A percentile compares a stretch with the other conserved stretches of the same genome.
phyloP scores from a whole-genome alignment of 768 basidiomycete genomes.

The Macrolepiota dolichaula region DNA sequence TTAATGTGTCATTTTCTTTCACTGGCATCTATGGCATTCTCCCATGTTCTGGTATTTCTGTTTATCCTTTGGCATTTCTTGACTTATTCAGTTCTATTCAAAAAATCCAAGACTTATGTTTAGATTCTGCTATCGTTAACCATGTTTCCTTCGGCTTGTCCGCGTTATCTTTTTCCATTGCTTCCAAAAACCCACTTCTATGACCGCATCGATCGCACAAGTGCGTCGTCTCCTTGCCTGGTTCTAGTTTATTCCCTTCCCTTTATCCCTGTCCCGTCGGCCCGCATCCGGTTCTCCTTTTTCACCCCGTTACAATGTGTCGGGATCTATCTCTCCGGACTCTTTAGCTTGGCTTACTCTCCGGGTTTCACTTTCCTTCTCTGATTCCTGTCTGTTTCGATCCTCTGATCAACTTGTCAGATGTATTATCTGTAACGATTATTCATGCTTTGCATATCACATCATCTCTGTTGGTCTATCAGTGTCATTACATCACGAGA shows the following conservation, averaged over 20 bases:
- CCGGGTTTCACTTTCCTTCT: not conserved
- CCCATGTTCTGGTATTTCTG: slow-evolving; percentile 9
- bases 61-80: slow-evolving; percentile 1
- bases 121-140: not conserved
- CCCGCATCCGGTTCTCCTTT: not conserved
- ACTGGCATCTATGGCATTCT: slow-evolving; percentile 9
- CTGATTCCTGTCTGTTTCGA: not conserved
- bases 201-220: not conserved
- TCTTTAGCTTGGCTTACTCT: slow-evolving; percentile 4
- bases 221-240: not conserved
- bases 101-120: not conserved
- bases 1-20: slow-evolving; percentile 18
- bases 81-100: slow-evolving; percentile 1
- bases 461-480: not conserved
- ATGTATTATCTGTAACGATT: slow-evolving; percentile 4
- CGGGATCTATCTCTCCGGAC: not conserved
- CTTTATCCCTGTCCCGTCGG: not conserved
- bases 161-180: slow-evolving; percentile 1
- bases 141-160: not conserved
- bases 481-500: not conserved
- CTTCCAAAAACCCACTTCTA: not conserved
- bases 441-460: slow-evolving; percentile 9
- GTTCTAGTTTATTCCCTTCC: not conserved
- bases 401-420: slow-evolving; percentile 3
- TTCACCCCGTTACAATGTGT: not conserved